Evolutionary conservation across 768 basidiomycete genomes (phyloP), one percentile per base, ranked within the genome.

Genomic region (Lactarius hengduanensis): DNA sequence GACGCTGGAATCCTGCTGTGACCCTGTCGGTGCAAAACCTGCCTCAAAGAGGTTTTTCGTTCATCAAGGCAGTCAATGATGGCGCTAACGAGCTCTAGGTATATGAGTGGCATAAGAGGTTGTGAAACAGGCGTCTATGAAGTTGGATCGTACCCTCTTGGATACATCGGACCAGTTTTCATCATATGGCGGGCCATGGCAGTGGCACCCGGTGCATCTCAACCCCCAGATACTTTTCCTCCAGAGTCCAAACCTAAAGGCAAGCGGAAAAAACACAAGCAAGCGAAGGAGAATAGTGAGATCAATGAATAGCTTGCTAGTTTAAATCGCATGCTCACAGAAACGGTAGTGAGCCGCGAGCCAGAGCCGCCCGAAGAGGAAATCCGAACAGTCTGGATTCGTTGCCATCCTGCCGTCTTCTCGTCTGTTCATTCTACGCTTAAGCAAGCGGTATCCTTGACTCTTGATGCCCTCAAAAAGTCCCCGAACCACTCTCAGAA

Each of bases 321-420:
- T 8, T 41, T 54, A 16, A 22, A 13, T 9, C 16, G 36, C 50
- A 18, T 55, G 30, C 50, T 63, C 40, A 67, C 61, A 18, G 54
- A 47, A 56, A 73, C 57, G 61, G 74, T 45, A 78, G 77, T 64
- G 76, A 75, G 34, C 74, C 73, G 62, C 71, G 70, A 2, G 62
- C 72, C 61, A 36, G 65, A 54, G 26, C 32, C 20, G 22, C 43
- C 65, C 43, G 63, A 62, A 36, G 43, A 66, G 34, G 61, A 62
- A 47, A 57, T 59, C n/a, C 81, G 90, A 41, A 77, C 78, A 20
- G 73, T 92, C 9, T 96, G 96, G 94, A 71, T 96, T 22, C 84
- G 87, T 57, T 80, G 86, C 15, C 96, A 98, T 74, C 96, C 96
- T 0, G 82, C 85, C 2, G 83, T 87, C 4, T 87, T 86, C 69